Evolutionary conservation across 2,329 filamentous ascomycete species (phyloP).

Genomic region (Scedosporium apiospermum): DNA sequence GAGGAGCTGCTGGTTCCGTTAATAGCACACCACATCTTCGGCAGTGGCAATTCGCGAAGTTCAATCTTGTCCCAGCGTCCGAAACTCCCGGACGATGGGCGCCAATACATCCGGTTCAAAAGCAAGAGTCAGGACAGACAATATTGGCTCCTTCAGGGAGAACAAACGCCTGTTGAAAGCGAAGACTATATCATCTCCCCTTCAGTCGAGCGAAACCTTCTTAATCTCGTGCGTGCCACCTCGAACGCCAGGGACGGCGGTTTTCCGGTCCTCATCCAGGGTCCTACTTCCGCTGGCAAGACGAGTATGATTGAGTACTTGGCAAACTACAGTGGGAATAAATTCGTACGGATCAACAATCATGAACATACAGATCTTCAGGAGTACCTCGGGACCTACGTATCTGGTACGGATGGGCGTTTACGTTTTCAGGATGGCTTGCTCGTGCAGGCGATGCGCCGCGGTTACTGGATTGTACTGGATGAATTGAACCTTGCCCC

Average conservation of each 20-base stretch:
- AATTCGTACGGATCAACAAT: conserved; percentile 97
- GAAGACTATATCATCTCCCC: conserved; percentile 93
- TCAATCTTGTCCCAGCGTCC: conserved; percentile 71
- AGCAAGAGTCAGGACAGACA: conserved; percentile 57
- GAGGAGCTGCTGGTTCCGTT: conserved; percentile 70
- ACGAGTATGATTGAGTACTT: conserved; percentile 99
- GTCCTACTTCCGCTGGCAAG: conserved; percentile 93
- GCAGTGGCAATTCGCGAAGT: conserved; percentile 41
- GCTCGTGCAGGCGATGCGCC: conserved; percentile 80
- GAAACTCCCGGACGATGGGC: conserved; percentile 65
- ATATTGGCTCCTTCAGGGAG: conserved; percentile 82
- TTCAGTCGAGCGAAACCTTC: conserved; percentile 87
- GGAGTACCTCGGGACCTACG: conserved; percentile 92
- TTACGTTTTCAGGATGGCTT: conserved; percentile 89
- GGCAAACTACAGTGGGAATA: conserved; percentile 92
- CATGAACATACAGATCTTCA: conserved; percentile 98
- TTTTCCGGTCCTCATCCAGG: conserved; percentile 92
- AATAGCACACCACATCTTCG: conserved; percentile 72
- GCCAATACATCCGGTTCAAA: conserved; percentile 69
- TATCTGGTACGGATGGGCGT: conserved; percentile 76
- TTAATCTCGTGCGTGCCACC: conserved; percentile 87
- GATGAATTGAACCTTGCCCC: conserved; percentile 96
- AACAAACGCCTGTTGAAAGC: conserved; percentile 56
- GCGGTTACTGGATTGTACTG: conserved; percentile 95
- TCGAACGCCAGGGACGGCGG: conserved; percentile 58